Conservation (phyloP, 768 basidiomycete species). For the Clitopilus passeckerianus region DNA sequence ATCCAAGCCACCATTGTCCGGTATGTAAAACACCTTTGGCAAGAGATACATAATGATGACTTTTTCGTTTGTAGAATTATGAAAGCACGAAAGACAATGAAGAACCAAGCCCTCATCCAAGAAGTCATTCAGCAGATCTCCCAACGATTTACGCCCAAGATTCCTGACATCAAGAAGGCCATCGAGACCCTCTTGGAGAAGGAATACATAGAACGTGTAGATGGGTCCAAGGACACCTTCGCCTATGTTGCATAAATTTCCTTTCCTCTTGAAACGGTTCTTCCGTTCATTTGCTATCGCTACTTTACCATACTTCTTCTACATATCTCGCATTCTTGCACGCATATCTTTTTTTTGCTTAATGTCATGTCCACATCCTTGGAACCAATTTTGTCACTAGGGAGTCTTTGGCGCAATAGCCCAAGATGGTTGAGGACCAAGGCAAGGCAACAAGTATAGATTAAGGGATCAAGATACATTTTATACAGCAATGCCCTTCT, state of each 20-base stretch:
- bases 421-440: no score
- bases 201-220: conserved; percentile 97
- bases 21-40: conserved; percentile 21
- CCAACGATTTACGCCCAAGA: conserved; percentile 87
- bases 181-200: conserved; percentile 95
- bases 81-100: conserved; percentile 96
- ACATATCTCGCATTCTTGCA: not conserved
- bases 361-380: not conserved
- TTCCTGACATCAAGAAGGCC: conserved; percentile 97
- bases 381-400: not conserved
- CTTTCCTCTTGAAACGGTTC: not conserved
- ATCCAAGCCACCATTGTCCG: conserved; percentile 95
- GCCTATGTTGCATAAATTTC: conserved; percentile 61
- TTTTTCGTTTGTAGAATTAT: conserved; percentile 59
- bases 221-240: conserved; percentile 85
- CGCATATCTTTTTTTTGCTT: not conserved
- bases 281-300: conserved; percentile 2
- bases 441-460: not conserved
- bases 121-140: conserved; percentile 91
- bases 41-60: not conserved
- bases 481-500: conserved; percentile 51
- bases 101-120: conserved; percentile 86
- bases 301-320: conserved; percentile 3
- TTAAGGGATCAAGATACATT: not conserved
- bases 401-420: not conserved